Evolutionary conservation across 1,284 basidiomycete genomes (phyloP).

Genomic region (Trichosporon inkin): DNA sequence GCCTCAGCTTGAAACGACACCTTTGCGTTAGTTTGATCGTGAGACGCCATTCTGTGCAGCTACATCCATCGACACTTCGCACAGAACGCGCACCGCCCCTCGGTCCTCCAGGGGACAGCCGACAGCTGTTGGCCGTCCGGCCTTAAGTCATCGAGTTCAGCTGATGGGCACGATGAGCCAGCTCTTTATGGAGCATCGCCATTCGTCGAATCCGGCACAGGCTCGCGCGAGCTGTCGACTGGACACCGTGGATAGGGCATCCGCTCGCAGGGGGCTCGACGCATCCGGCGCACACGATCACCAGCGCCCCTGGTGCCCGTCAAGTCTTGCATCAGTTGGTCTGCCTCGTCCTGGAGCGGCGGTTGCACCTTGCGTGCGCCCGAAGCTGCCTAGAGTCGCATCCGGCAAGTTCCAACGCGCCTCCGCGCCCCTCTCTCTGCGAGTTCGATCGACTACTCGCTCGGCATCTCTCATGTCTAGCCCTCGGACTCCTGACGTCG

Average conservation of each 20-base stretch:
- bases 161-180: not conserved
- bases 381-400: not conserved
- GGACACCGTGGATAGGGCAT: not conserved
- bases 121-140: not conserved
- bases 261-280: not conserved
- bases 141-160: not conserved
- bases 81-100: not conserved
- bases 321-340: not conserved
- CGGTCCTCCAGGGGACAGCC: not conserved
- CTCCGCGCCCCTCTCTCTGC: not conserved
- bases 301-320: not conserved
- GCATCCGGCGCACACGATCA: not conserved
- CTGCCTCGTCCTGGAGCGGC: not conserved
- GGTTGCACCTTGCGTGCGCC: not conserved
- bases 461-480: constrained; percentile 3
- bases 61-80: not conserved
- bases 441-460: not conserved
- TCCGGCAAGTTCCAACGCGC: not conserved
- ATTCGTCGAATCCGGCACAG: not conserved
- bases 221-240: not conserved
- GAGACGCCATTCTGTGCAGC: not conserved
- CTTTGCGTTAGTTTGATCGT: not conserved
- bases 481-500: not conserved
- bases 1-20: not conserved
- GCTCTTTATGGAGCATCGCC: constrained; percentile 1